A percentile compares a stretch with the other conserved stretches of the same genome.
phyloP scores from a whole-genome alignment of 768 basidiomycete genomes.

The Psilocybe sp. region DNA sequence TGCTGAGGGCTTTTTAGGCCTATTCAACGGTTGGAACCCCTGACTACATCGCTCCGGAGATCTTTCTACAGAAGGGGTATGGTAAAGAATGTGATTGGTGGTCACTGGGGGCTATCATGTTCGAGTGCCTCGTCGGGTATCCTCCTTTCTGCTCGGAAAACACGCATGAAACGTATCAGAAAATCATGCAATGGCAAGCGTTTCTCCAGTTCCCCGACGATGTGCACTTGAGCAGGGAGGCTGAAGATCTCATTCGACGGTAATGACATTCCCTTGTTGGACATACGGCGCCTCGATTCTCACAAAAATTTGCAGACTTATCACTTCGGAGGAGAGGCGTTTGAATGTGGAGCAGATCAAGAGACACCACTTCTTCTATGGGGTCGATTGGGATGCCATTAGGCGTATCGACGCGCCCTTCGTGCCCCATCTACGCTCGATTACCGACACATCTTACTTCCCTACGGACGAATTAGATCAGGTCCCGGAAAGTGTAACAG shows the following conservation, averaged over 20 bases:
- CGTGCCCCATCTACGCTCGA: conserved; percentile 89
- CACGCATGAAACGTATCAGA: conserved; percentile 96
- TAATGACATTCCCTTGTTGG: conserved; percentile 28
- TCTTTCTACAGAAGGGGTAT: conserved; percentile 96
- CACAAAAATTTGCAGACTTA: conserved; percentile 46
- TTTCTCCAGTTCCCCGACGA: conserved; percentile 91
- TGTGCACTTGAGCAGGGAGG: conserved; percentile 87
- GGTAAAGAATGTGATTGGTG: conserved; percentile 99
- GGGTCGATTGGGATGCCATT: conserved; percentile 90
- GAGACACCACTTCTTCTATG: conserved; percentile 89
- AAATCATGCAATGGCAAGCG: conserved; percentile 92
- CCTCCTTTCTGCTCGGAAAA: conserved; percentile 95
- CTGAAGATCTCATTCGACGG: conserved; percentile 86
- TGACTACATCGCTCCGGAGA: conserved; percentile 95
- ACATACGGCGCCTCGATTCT: neutral
- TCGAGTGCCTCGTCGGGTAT: conserved; percentile 96
- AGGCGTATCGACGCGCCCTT: conserved; percentile 92
- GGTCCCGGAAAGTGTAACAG: conserved; percentile 44
- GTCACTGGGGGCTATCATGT: conserved; percentile 98
- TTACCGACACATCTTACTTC: conserved; percentile 98
- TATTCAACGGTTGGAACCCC: conserved; percentile 98
- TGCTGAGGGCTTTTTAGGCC: conserved; percentile 47
- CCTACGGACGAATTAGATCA: conserved; percentile 93
- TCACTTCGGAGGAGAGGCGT: conserved; percentile 81
- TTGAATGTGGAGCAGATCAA: conserved; percentile 85